Base-by-base conservation (phyloP, 2,329 filamentous ascomycete species). In the Phyllachora maydis region DNA sequence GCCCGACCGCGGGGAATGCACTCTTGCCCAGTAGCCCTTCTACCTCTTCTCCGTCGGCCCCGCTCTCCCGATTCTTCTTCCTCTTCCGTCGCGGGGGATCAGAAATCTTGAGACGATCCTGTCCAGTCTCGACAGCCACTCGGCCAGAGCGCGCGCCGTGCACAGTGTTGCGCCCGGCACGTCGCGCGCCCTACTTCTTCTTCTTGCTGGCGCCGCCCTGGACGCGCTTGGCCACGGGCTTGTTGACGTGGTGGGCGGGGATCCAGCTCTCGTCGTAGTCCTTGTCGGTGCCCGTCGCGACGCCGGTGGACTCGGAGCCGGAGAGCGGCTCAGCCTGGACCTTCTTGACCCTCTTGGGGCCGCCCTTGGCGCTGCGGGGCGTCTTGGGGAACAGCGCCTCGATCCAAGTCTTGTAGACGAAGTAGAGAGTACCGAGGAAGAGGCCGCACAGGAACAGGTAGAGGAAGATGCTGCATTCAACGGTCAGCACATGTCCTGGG, bases 351-450 rank as follows among this genome's bases (percentile, higher is more conserved):
- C 49, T 48, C 43, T 69, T 68, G 41, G 59, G 64, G 35, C 62
- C 50, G 16, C 62, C 52, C 40, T 57, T 62, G 34, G 62, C 52
- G 15, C 61, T 52, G 32, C 70, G 67, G 57, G 81, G 77, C 35
- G 74, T 71, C 60, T 92, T 81, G 23, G 88, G 85, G 62, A 95
- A 92, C 45, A 98, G 76, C 9, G 82, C 73, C 40, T 82, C 78
- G 52, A 98, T 76, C 82, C 85, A 95, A 41, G 85, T 91, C 59
- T 75, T 88, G 67, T 98, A 98, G 55, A 93, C 81, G 52, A 92
- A 92, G 68, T 85, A 93, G 46, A 75, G 66, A 25, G 73, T 81
- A 31, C 76, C 82, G 34, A 54, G 68, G 46, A 91, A 90, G 32
- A 62, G 65, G 31, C 63, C 71, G 25, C 73, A 59, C 38, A 98